These are phyloP conservation scores for Zalerion maritima DNA, from an alignment of 495 filamentous ascomycete species.

Conservation along the genomic window DNA sequence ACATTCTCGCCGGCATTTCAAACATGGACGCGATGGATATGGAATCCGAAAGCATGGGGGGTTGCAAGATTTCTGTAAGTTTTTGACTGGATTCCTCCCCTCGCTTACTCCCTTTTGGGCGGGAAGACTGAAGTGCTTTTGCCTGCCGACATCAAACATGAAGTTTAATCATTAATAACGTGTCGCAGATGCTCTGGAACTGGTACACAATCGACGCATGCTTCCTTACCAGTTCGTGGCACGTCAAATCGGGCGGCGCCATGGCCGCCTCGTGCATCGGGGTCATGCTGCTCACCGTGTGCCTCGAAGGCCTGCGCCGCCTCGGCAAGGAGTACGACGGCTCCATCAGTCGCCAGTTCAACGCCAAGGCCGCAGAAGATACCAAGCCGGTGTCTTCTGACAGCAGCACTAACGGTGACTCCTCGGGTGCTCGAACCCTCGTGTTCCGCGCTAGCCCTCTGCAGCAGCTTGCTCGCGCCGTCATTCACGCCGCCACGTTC, in stretches of 20 bases:
- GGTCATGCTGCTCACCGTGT: slow-evolving; percentile 37
- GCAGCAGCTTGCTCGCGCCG: slow-evolving; percentile 32
- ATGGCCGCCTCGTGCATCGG: slow-evolving; percentile 46
- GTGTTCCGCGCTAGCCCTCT: slow-evolving; percentile 30
- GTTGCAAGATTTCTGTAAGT: no score
- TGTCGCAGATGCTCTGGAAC: slow-evolving; percentile 49
- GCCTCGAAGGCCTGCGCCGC: slow-evolving; percentile 36
- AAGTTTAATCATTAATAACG: no score
- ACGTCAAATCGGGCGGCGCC: slow-evolving; percentile 27
- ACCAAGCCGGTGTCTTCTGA: no score
- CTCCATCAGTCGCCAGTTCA: slow-evolving; percentile 23
- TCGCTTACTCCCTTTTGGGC: no score
- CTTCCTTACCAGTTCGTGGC: slow-evolving; percentile 35
- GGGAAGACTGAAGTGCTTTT: no score
- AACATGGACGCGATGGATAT: no score
- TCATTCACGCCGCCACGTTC: slow-evolving; percentile 35
- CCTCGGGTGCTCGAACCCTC: slow-evolving; percentile 9
- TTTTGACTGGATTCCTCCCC: no score
- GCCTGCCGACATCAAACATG: no score
- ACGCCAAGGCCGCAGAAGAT: neutral
- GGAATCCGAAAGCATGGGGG: no score
- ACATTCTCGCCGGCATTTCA: no score
- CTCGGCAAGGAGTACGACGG: slow-evolving; percentile 39
- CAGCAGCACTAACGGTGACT: no score
- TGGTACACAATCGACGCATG: slow-evolving; percentile 40